Conservation (phyloP, 805 yeast genomes). For the Ogataea trehalophila region DNA sequence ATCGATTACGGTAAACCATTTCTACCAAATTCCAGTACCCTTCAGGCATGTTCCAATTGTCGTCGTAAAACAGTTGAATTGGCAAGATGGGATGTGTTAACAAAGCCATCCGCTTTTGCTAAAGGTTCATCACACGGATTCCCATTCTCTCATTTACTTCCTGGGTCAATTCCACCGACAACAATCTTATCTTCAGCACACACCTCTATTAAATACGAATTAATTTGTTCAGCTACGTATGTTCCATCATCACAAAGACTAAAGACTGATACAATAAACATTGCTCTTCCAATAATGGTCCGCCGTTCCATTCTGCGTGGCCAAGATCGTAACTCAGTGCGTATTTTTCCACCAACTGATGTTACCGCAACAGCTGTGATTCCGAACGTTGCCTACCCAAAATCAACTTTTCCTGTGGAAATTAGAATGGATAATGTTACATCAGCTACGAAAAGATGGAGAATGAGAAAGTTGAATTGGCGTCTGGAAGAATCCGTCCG, state of each 20-base stretch:
- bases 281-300: slow-evolving; percentile 62
- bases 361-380: slow-evolving; percentile 81
- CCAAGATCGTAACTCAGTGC: slow-evolving; percentile 76
- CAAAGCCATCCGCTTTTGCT: slow-evolving; percentile 51
- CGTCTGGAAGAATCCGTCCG: slow-evolving; percentile 79
- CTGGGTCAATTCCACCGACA: slow-evolving; percentile 85
- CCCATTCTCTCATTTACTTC: slow-evolving; percentile 86
- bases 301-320: slow-evolving; percentile 76
- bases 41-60: slow-evolving; percentile 58
- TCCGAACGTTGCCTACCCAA: slow-evolving; percentile 87
- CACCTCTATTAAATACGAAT: slow-evolving; percentile 63
- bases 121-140: slow-evolving; percentile 69
- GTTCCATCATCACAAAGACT: slow-evolving; percentile 20
- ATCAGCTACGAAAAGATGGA: slow-evolving; percentile 68
- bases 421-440: slow-evolving; percentile 71
- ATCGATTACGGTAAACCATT: slow-evolving; percentile 65
- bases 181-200: slow-evolving; percentile 52
- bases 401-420: slow-evolving; percentile 79
- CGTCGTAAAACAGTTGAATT: slow-evolving; percentile 49
- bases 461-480: slow-evolving; percentile 88
- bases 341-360: slow-evolving; percentile 95
- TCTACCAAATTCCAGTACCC: slow-evolving; percentile 43
- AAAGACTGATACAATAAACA: slow-evolving; percentile 33
- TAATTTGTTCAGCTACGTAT: slow-evolving; percentile 55
- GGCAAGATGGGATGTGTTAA: slow-evolving; percentile 85